A percentile compares a stretch with the other conserved stretches of the same genome.
Evolutionary conservation across 352 stramenopile genomes (phyloP).

Genomic region (Plasmopara viticola): DNA sequence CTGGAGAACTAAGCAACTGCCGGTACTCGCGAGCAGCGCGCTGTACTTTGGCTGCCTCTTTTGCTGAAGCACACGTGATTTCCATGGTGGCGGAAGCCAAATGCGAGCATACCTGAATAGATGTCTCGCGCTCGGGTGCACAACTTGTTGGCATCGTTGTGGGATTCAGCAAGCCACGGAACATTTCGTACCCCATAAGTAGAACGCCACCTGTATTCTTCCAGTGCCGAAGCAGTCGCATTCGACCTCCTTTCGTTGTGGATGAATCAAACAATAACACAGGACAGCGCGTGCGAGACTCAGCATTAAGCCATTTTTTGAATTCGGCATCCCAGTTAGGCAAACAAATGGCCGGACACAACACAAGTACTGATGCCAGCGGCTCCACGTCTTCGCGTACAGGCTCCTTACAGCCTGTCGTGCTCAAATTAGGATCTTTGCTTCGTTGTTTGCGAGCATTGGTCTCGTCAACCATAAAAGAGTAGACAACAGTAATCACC

Average conservation of each 20-base stretch:
- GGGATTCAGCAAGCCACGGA: slow-evolving; percentile 73
- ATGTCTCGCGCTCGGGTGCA: slow-evolving; percentile 29
- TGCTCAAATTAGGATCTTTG: slow-evolving; percentile 3
- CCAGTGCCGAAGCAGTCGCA: slow-evolving; percentile 67
- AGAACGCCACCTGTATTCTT: slow-evolving; percentile 67
- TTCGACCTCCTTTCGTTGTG: slow-evolving; percentile 48
- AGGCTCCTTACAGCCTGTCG: background rate
- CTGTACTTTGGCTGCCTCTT: slow-evolving; percentile 46
- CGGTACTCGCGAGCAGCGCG: slow-evolving; percentile 48
- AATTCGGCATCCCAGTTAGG: slow-evolving; percentile 98
- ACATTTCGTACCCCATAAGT: slow-evolving; percentile 89
- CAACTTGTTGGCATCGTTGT: slow-evolving; percentile 27
- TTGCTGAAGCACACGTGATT: slow-evolving; percentile 39
- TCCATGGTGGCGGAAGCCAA: slow-evolving; percentile 63
- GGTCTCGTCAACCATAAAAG: slow-evolving; percentile 59
- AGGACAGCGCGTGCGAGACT: slow-evolving; percentile 47
- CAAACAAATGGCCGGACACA: slow-evolving; percentile 94
- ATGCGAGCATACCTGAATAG: slow-evolving; percentile 59
- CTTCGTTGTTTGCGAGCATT: slow-evolving; percentile 9
- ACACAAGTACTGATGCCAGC: slow-evolving; percentile 73
- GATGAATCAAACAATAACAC: slow-evolving; percentile 58
- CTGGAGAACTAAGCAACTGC: slow-evolving; percentile 50
- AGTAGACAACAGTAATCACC: slow-evolving; percentile 81
- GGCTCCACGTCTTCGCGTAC: slow-evolving; percentile 5
- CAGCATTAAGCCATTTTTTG: slow-evolving; percentile 90